Evolutionary conservation across 1,139 yeast genomes (phyloP).

Genomic region (Suhomyces anneliseae): DNA sequence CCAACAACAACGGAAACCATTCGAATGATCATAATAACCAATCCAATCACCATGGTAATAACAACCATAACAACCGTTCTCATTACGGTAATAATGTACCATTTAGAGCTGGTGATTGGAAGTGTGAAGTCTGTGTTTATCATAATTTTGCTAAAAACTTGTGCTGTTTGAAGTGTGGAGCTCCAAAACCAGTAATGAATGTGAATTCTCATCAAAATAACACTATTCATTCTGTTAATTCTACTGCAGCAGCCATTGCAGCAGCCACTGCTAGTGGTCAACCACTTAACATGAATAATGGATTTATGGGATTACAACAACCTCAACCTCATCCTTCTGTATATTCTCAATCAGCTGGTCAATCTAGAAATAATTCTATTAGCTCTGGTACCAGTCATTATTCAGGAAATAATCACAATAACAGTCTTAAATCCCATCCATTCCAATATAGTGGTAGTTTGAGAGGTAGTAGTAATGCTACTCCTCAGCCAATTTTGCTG

Average conservation of each 20-base stretch:
- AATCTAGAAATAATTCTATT: slow-evolving; percentile 14
- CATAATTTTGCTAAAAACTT: slow-evolving; percentile 93
- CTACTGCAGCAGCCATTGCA: slow-evolving; percentile 53
- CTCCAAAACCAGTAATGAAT: slow-evolving; percentile 59
- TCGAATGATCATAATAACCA: slow-evolving; percentile 6
- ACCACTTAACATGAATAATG: slow-evolving; percentile 38
- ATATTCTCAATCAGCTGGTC: slow-evolving; percentile 7
- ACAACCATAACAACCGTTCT: slow-evolving; percentile 19
- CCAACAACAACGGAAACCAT: slow-evolving; percentile 7
- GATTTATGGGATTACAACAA: slow-evolving; percentile 30
- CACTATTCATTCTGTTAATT: slow-evolving; percentile 37
- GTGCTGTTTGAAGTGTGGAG: slow-evolving; percentile 85
- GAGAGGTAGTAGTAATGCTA: slow-evolving; percentile 20
- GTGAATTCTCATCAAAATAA: slow-evolving; percentile 20
- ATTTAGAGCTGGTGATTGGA: slow-evolving; percentile 97
- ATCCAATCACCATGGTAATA: slow-evolving; percentile 13
- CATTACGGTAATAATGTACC: slow-evolving; percentile 59
- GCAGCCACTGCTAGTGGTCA: slow-evolving; percentile 58
- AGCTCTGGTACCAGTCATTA: slow-evolving; percentile 14
- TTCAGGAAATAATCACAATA: slow-evolving; percentile 8
- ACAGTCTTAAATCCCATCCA: slow-evolving; percentile 9
- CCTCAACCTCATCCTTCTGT: slow-evolving; percentile 29
- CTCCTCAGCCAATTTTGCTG: slow-evolving; percentile 23
- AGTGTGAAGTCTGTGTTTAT: slow-evolving; percentile 82
- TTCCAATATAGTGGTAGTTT: slow-evolving; percentile 14